Evolutionary conservation across 2,329 filamentous ascomycete species (phyloP).

Genomic region (Penicillium sp.): DNA sequence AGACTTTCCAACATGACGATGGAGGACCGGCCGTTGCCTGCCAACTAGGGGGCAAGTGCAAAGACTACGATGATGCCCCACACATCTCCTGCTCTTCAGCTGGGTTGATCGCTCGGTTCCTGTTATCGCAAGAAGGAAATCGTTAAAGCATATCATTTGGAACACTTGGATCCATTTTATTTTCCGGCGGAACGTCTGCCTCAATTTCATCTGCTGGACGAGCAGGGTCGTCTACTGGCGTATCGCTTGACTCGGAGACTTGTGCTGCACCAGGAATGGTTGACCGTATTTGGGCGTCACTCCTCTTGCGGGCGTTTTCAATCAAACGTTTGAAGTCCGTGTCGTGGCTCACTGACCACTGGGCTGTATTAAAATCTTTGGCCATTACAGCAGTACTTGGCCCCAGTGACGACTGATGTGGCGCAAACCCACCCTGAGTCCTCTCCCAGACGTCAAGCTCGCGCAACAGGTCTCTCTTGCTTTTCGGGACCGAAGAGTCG

Average conservation of each 20-base stretch:
- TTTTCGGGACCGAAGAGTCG: constrained; percentile 69
- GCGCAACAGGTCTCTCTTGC: constrained; percentile 63
- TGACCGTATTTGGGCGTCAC: constrained; percentile 24
- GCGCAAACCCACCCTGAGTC: constrained; percentile 62
- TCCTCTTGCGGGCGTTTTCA: constrained; percentile 61
- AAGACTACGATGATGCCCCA: not conserved
- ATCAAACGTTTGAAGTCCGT: constrained; percentile 74
- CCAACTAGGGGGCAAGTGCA: constrained; percentile 11
- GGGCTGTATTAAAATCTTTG: constrained; percentile 79
- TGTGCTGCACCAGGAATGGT: constrained; percentile 20
- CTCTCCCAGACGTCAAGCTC: constrained; percentile 85
- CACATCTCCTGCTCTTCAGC: not conserved
- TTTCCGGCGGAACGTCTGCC: constrained; percentile 2
- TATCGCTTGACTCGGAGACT: not conserved
- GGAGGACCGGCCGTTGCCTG: constrained; percentile 25
- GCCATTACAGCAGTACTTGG: constrained; percentile 56
- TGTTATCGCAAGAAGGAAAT: not conserved
- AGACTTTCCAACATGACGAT: constrained; percentile 39
- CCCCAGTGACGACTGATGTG: constrained; percentile 20
- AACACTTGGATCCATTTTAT: not conserved
- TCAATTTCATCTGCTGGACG: constrained; percentile 2
- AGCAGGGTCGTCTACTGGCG: not conserved
- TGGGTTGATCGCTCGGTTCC: not conserved
- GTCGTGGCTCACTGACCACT: constrained; percentile 68
- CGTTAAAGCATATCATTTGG: constrained; percentile 7